Base-by-base conservation (phyloP, 2,329 filamentous ascomycete genomes). In the Fusarium anguioides region DNA sequence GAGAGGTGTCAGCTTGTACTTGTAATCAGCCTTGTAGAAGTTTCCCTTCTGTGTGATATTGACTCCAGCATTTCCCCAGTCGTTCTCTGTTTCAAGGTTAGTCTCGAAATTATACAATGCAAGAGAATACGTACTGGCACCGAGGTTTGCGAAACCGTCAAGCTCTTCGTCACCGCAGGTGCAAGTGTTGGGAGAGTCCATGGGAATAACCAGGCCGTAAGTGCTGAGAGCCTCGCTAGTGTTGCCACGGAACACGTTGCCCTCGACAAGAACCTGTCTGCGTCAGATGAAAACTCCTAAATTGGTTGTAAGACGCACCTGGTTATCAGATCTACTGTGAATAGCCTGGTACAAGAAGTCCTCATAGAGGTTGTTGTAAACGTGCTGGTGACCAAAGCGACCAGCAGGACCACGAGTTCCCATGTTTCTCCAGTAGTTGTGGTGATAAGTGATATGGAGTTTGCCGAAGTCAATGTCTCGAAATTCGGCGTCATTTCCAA, bases 161-260 rank as follows among this genome's bases (percentile, higher is more conserved):
- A 86, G 75, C 70, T 86, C 84, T 66, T 81, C 80, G 45, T 87
- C 85, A 2, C 84, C 84, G 12, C 83, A 84, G 2, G 80, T 78
- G 59, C 80, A 81, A 1, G 83, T 86, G 59, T 87, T 87, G 0
- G 84, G 84, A 40, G 81, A 83, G 60, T 86, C 84, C 42, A 81
- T 77, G 0, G 85, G 85, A n/a, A 87, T 83, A 3, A 86, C 84
- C 0, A 86, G 75, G 0, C 84, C 84, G 49, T 86, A 85, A 1
- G 84, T 86, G 66, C 80, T 84, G 23, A 86, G 71, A 0, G 85
- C 83, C 61, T 84, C 82, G 15, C 74, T 75, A 0, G 83, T 84
- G 49, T 82, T 78, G 7, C 80, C 80, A 7, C 78, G 72, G 73
- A 84, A 84, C 4, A 82, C 81, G 52, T 84, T 84, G 4, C 78